phyloP scores from a whole-genome alignment of 2,329 filamentous ascomycete species.

The Colletotrichum sp. region DNA sequence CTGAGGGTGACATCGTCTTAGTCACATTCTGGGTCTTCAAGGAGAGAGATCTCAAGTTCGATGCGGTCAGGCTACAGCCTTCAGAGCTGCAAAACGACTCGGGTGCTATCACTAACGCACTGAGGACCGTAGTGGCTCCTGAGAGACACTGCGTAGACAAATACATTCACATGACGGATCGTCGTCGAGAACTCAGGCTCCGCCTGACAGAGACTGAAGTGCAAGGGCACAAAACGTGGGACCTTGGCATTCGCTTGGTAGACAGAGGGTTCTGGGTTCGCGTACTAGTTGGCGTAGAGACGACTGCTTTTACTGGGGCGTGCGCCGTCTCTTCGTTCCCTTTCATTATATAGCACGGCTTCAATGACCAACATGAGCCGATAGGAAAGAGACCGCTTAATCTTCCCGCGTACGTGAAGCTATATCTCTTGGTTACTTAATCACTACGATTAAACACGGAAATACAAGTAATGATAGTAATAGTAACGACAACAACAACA shows the following conservation, averaged over 20 bases:
- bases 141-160: not conserved
- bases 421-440: rapidly evolving
- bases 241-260: not conserved
- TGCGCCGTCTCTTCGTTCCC: not conserved
- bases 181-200: not conserved
- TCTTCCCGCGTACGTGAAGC: rapidly evolving
- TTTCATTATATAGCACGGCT: rapidly evolving
- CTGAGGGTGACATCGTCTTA: not conserved
- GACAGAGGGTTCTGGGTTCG: not conserved
- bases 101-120: not conserved
- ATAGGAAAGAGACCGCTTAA: too few species aligned
- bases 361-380: rapidly evolving
- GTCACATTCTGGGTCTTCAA: not conserved
- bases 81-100: not conserved
- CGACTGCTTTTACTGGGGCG: not conserved
- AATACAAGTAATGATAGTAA: too few species aligned
- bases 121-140: not conserved
- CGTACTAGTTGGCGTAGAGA: not conserved
- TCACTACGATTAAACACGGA: too few species aligned
- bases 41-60: not conserved
- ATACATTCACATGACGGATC: not conserved
- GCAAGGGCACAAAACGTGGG: not conserved
- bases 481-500: too few species aligned
- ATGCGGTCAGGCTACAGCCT: not conserved
- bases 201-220: not conserved